Conservation (phyloP, 768 basidiomycete genomes). For the Hericium rajendrae region DNA sequence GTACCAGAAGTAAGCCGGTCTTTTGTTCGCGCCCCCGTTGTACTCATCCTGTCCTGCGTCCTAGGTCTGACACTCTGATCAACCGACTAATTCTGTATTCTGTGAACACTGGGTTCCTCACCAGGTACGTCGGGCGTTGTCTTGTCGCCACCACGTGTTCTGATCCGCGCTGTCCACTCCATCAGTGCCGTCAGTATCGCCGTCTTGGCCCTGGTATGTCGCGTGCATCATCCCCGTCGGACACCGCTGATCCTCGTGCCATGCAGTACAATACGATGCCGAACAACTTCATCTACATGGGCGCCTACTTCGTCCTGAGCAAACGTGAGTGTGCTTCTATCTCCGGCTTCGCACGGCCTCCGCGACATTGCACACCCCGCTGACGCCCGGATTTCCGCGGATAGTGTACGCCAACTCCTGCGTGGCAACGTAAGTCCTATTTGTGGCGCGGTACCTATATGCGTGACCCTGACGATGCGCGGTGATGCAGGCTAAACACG, state of each 20-base stretch:
- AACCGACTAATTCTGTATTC: slow-evolving; percentile 49
- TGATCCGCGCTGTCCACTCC: slow-evolving; percentile 1
- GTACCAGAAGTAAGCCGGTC: slow-evolving; percentile 28
- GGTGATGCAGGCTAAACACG: slow-evolving; percentile 7
- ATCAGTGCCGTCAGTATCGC: slow-evolving; percentile 36
- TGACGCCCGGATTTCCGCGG: background rate
- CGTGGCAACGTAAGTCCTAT: slow-evolving; percentile 9
- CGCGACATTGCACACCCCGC: too few species aligned
- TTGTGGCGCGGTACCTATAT: too few species aligned
- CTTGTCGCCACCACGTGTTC: background rate
- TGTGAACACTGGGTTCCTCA: slow-evolving; percentile 51
- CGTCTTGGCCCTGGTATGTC: slow-evolving; percentile 46
- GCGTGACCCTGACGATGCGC: background rate
- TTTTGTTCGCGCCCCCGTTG: background rate
- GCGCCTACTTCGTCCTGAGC: slow-evolving; percentile 54
- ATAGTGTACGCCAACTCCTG: slow-evolving; percentile 15
- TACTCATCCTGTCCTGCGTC: background rate
- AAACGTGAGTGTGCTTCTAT: slow-evolving; percentile 26
- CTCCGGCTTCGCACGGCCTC: background rate
- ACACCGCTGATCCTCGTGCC: background rate
- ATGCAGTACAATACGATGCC: slow-evolving; percentile 48
- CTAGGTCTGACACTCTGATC: slow-evolving; percentile 48
- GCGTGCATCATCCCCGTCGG: background rate
- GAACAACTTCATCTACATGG: slow-evolving; percentile 47
- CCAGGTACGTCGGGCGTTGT: slow-evolving; percentile 31